phyloP scores from a whole-genome alignment of 1,284 basidiomycete species.

The Cryptococcus floricola region DNA sequence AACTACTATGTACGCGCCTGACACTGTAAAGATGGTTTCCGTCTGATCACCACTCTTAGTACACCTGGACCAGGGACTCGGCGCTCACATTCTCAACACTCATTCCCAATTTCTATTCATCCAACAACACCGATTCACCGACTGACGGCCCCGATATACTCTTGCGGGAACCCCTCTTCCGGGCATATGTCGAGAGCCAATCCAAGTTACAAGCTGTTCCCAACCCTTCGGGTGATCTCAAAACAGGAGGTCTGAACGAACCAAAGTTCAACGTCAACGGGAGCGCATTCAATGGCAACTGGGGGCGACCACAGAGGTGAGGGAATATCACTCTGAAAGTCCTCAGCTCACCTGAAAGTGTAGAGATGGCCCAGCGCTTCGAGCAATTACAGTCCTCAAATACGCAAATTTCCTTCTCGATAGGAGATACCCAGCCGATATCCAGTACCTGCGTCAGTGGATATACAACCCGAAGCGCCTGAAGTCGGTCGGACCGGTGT shows the following conservation, averaged over 20 bases:
- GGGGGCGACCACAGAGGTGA: slow-evolving; percentile 52
- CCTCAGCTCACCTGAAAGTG: not conserved
- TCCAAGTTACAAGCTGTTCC: slow-evolving; percentile 44
- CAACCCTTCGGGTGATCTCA: slow-evolving; percentile 51
- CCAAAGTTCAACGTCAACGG: slow-evolving; percentile 54
- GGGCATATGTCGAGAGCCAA: slow-evolving; percentile 43
- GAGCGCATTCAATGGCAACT: slow-evolving; percentile 44
- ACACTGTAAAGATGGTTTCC: not conserved
- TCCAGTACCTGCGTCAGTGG: slow-evolving; percentile 36
- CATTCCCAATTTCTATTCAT: slow-evolving; percentile 20
- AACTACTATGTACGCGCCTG: slow-evolving; percentile 49
- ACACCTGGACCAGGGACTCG: slow-evolving; percentile 53
- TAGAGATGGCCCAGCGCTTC: slow-evolving; percentile 52
- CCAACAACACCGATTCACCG: not conserved
- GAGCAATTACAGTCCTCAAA: slow-evolving; percentile 49
- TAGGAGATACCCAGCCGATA: slow-evolving; percentile 35
- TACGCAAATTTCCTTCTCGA: slow-evolving; percentile 51
- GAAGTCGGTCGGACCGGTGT: slow-evolving; percentile 31
- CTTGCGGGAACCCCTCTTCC: slow-evolving; percentile 33
- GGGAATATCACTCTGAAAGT: not conserved
- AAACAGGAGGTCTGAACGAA: slow-evolving; percentile 54
- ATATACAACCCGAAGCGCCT: slow-evolving; percentile 42
- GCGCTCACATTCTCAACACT: slow-evolving; percentile 44
- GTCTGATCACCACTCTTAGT: slow-evolving; percentile 24
- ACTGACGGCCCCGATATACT: not conserved